phyloP scores from a whole-genome alignment of 257 asterid genomes.

The Solanum appendiculatum region DNA sequence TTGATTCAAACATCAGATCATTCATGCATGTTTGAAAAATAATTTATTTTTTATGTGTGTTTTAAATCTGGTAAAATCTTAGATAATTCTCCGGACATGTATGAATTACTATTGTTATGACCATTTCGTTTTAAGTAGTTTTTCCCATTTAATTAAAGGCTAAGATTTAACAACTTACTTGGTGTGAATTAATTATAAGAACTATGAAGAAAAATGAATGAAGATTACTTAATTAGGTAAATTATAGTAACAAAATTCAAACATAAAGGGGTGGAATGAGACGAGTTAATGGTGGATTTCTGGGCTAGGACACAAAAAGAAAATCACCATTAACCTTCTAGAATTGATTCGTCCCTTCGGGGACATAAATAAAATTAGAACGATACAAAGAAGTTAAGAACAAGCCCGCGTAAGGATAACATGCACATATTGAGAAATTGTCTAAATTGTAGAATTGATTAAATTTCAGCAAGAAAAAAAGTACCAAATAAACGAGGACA shows the following conservation, averaged over 20 bases:
- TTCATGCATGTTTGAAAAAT: not conserved
- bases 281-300: not conserved
- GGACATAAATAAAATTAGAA: not conserved
- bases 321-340: not conserved
- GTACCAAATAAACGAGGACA: not conserved
- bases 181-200: not conserved
- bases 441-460: too few relatives aligned
- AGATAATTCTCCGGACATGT: not conserved
- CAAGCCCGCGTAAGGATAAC: not conserved
- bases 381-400: not conserved
- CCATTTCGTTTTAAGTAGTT: not conserved
- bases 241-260: not conserved
- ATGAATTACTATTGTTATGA: not conserved
- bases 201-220: not conserved
- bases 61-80: not conserved
- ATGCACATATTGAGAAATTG: not conserved
- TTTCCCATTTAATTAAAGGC: not conserved
- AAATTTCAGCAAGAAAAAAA: too few relatives aligned
- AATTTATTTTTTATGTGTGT: not conserved
- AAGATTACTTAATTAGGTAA: not conserved
- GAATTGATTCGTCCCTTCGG: not conserved
- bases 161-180: not conserved
- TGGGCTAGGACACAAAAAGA: not conserved
- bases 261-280: not conserved
- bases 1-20: not conserved